Base-by-base conservation (phyloP, 208 protist genomes). In the Spongospora subterranea region DNA sequence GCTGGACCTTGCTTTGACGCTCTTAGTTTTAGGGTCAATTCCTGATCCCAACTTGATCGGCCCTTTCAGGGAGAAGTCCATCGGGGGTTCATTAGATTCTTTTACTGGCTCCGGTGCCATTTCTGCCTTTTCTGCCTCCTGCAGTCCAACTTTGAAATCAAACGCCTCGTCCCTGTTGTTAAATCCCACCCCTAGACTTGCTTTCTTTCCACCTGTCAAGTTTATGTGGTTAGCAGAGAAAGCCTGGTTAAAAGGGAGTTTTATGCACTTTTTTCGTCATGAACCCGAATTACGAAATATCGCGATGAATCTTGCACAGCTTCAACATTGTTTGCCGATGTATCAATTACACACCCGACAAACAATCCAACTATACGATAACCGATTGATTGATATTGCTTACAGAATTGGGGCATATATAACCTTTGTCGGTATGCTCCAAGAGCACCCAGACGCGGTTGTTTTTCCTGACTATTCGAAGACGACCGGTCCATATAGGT, bases 281-380 rank as follows among this genome's bases (percentile, higher is more conserved):
- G 71, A 35, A 92, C 66, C 29, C 90, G 90, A 89, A 92, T 45
- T 50, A 88, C 90, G 71, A 92, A 92, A 38, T 92, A 92, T 24
- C 90, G 0, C 11, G 90, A 92, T 0, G 60, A 88, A 24, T 92
- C 90, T 0, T 43, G 29, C 40, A 92, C 90, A n/a, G 76, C 38
- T 66, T 92, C 90, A 6, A 92, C 90, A n/a, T 50, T 88, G 54
- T 92, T 92, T 88, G 46, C 77, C 64, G 60, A 46, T 35, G 64
- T 20, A 1, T 77, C 35, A 46, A 82, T 43, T 35, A n/a, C 11
- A 43, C 71, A 82, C 6, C 71, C 71, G n/a, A 35, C 71, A 82
- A 82, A 82, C n/a, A 82, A 43, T 35, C 71, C 71, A 43, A 43
- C 71, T 82, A 82, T 77, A 77, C 38, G 88, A 88, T 13, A 60